Conservation (phyloP, 805 yeast species). For the Saccharomycopsis guyanensis region DNA sequence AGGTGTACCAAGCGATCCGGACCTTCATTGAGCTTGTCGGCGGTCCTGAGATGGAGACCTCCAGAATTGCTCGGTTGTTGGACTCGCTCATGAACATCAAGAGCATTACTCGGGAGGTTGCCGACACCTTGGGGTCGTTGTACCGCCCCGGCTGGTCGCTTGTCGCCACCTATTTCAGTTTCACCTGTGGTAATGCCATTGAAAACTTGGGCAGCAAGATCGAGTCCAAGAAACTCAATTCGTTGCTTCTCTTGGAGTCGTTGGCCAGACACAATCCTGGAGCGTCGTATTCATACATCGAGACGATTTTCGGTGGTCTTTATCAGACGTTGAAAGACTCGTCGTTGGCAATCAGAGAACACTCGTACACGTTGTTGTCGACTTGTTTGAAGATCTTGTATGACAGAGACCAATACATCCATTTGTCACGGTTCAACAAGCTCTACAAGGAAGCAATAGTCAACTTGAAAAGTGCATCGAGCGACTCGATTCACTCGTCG, state of each 20-base stretch:
- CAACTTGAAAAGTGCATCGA: constrained; percentile 9
- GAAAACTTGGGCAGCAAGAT: constrained; percentile 17
- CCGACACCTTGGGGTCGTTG: constrained; percentile 19
- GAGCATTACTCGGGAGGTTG: constrained; percentile 15
- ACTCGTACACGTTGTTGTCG: constrained; percentile 27
- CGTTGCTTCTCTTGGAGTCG: constrained; percentile 13
- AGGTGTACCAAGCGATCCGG: constrained; percentile 14
- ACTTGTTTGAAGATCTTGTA: constrained; percentile 34
- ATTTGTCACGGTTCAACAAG: constrained; percentile 2
- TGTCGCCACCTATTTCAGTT: constrained; percentile 15
- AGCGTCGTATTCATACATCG: constrained; percentile 9
- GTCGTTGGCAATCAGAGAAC: constrained; percentile 9
- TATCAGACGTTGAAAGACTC: constrained; percentile 14
- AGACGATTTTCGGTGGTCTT: constrained; percentile 8
- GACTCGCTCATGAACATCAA: constrained; percentile 17
- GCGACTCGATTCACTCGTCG: constrained; percentile 18
- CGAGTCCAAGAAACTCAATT: constrained; percentile 13
- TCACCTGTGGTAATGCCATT: constrained; percentile 16
- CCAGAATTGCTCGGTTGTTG: constrained; percentile 14
- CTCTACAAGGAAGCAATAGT: constrained; percentile 12
- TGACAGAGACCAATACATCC: constrained; percentile 27
- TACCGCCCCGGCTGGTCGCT: constrained; percentile 19
- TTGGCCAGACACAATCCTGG: constrained; percentile 18
- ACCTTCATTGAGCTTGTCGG: constrained; percentile 16
- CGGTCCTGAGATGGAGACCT: constrained; percentile 17